Evolutionary conservation across 257 asterid species (phyloP).

Genomic region (Fraxinus anomala): DNA sequence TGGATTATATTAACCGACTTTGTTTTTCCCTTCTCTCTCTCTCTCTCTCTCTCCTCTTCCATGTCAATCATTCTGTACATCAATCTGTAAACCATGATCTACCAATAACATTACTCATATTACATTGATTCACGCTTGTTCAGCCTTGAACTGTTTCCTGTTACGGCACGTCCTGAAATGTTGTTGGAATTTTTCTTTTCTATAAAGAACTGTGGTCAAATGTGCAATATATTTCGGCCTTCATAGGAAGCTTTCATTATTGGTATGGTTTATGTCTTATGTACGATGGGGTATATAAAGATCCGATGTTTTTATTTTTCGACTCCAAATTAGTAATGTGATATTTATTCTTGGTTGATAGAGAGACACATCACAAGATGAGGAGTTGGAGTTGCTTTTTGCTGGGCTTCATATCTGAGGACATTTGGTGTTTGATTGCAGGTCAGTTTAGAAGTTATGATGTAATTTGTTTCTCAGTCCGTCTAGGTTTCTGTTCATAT

Average conservation of each 20-base stretch:
- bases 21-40: no score
- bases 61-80: no score
- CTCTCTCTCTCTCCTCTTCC: no score
- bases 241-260: not conserved
- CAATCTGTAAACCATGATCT: no score
- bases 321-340: not conserved
- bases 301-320: not conserved
- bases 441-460: not conserved
- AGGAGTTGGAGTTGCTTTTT: constrained; percentile 83
- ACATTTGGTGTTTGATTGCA: not conserved
- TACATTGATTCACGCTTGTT: not conserved
- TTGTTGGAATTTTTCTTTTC: no score
- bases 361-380: constrained; percentile 74
- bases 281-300: not conserved
- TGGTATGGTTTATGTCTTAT: not conserved
- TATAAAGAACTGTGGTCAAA: no score
- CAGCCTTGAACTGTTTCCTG: no score
- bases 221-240: no score
- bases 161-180: no score
- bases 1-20: no score
- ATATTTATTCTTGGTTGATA: constrained; percentile 36
- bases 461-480: not conserved
- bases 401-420: constrained; percentile 73
- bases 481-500: not conserved
- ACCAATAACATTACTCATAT: not conserved